These are phyloP conservation scores for Galeopsis tetrahit DNA, from an alignment of 257 asterid species.

Conservation along the genomic window DNA sequence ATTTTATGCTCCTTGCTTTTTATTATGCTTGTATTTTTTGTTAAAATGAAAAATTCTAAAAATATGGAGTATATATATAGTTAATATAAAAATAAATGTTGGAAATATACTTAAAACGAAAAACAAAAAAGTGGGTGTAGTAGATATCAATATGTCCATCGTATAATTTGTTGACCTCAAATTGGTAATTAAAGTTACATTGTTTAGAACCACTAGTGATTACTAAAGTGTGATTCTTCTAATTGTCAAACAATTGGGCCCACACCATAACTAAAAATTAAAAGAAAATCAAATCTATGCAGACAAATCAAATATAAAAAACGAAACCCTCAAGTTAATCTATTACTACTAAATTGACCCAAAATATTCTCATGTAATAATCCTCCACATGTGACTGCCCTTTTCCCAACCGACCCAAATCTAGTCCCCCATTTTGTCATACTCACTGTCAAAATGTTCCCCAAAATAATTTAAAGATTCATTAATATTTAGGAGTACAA, in stretches of 20 bases:
- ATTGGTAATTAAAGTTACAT: constrained; percentile 28
- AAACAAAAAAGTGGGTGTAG: too few relatives aligned
- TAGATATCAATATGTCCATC: background rate
- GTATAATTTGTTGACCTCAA: background rate
- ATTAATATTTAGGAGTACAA: too few relatives aligned
- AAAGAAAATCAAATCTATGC: constrained; percentile 29
- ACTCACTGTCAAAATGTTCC: constrained; percentile 27
- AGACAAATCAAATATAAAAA: constrained; percentile 20
- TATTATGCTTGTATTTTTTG: too few relatives aligned
- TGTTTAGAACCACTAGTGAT: constrained; percentile 17
- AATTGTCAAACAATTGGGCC: constrained; percentile 16
- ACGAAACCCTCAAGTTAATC: constrained; percentile 27
- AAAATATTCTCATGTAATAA: constrained; percentile 16
- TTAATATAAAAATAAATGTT: too few relatives aligned
- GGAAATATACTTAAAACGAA: too few relatives aligned
- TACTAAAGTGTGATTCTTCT: constrained; percentile 2
- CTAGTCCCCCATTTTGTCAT: constrained; percentile 40
- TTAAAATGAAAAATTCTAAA: too few relatives aligned
- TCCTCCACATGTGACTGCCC: constrained; percentile 38
- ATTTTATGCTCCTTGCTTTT: too few relatives aligned
- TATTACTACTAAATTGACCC: constrained; percentile 29
- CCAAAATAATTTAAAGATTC: background rate
- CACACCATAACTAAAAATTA: constrained; percentile 20
- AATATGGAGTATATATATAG: too few relatives aligned
- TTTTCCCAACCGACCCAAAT: constrained; percentile 38